Percentiles rank a stretch among this genome's conserved stretches.
These are phyloP conservation scores for Conticribra weissflogii DNA, from an alignment of 108 stramenopile species.

Conservation along the genomic window DNA sequence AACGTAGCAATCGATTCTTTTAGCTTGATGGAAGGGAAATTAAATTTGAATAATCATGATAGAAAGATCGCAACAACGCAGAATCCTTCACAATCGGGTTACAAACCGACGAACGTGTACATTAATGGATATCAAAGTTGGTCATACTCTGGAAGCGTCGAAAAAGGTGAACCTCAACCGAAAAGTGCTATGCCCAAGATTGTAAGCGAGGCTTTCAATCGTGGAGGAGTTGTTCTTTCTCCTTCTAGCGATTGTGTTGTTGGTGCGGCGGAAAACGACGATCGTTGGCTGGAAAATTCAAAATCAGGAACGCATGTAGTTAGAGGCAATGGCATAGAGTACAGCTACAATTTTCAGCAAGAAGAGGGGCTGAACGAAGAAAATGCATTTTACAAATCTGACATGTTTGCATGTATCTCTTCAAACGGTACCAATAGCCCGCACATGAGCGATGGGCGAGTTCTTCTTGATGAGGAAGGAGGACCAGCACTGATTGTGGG, in stretches of 20 bases:
- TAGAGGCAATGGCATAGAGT: background rate
- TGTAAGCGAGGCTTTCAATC: slow-evolving; percentile 79
- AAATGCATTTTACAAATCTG: slow-evolving; percentile 68
- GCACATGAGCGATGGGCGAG: slow-evolving; percentile 29
- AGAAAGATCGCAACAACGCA: slow-evolving; percentile 9
- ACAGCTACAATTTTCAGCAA: background rate
- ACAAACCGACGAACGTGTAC: slow-evolving; percentile 76
- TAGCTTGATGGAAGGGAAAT: slow-evolving; percentile 70
- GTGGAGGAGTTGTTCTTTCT: slow-evolving; percentile 56
- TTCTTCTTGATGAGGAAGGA: slow-evolving; percentile 79
- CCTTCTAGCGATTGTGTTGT: slow-evolving; percentile 11
- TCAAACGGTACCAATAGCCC: slow-evolving; percentile 51
- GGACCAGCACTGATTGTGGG: slow-evolving; percentile 87
- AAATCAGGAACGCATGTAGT: background rate
- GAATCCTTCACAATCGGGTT: slow-evolving; percentile 34
- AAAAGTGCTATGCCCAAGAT: slow-evolving; percentile 74
- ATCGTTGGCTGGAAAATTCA: slow-evolving; percentile 23
- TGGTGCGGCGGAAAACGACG: slow-evolving; percentile 6
- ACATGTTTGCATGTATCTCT: slow-evolving; percentile 84
- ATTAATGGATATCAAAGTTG: slow-evolving; percentile 88
- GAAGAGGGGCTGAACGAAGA: slow-evolving; percentile 29
- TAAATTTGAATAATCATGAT: slow-evolving; percentile 38
- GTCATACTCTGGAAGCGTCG: slow-evolving; percentile 81
- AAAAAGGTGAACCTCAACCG: slow-evolving; percentile 75
- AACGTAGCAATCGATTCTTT: slow-evolving; percentile 68